Evolutionary conservation across 768 basidiomycete genomes (phyloP), one percentile per base, ranked within the genome.

Genomic region (Kwoniella sp.): DNA sequence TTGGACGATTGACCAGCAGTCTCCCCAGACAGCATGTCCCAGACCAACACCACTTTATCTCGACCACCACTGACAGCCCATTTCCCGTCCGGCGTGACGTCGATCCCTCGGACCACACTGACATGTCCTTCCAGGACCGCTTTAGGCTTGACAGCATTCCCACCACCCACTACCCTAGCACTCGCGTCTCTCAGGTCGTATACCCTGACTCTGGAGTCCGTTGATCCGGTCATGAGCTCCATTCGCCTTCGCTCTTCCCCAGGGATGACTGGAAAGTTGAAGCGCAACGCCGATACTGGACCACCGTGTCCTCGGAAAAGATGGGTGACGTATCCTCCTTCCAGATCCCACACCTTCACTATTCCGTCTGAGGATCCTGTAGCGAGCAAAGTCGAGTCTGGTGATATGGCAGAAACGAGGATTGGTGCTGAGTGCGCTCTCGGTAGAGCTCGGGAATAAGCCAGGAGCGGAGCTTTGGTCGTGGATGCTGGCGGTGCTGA

Each of bases 241-340:
- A 94, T 90, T 56, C 84, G 85, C 28, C 67, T 58, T 20, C 58
- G 48, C 31, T 73, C 74, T 7, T 69, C 70, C 12, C 65, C 68
- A 28, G 54, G 23, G 5, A 34, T 53, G 84, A 82, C 34, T 82
- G 88, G 88, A 72, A 89, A 91, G 79, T 89, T 90, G 82, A 94
- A 99, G 26, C 86, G 83, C 65, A 98, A 83, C 17, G 95, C 93
- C 70, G 90, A 91, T 78, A 99, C 89, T 65, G 96, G 91, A n/a
- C 96, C 96, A 4, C 94, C 96, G 77, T 98, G 96, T 1, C 94
- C 95, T 74, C 90, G 90, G 85, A 95, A 93, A 13, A 93, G 85
- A 79, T 99, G 96, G 0, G 96, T 99, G 31, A 91, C 87, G 77
- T 89, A 93, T 34, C 93, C 94, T 26, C 88, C 88, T 2, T 84